Evolutionary conservation across 495 filamentous ascomycete genomes (phyloP).

Genomic region (Podospora appendiculata): DNA sequence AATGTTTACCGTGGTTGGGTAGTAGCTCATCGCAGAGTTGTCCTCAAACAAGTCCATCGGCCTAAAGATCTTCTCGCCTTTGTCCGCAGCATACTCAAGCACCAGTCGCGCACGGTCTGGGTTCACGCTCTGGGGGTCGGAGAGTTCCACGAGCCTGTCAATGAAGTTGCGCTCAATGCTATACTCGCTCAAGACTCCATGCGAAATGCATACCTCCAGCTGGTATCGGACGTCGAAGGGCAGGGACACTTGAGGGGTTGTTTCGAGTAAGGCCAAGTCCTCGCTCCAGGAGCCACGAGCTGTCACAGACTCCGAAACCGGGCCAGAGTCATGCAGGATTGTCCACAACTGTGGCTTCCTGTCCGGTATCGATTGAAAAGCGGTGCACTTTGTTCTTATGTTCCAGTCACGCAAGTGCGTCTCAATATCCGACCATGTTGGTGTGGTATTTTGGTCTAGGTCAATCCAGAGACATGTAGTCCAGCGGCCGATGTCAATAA

Average conservation of each 20-base stretch:
- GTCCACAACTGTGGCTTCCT: slow-evolving; percentile 41
- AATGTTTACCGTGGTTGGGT: slow-evolving; percentile 43
- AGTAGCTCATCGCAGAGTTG: slow-evolving; percentile 35
- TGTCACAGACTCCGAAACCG: background rate
- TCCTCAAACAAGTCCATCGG: slow-evolving; percentile 69
- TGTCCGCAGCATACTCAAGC: slow-evolving; percentile 32
- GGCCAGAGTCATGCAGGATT: slow-evolving; percentile 38
- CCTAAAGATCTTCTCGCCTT: slow-evolving; percentile 52
- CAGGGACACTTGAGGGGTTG: slow-evolving; percentile 37
- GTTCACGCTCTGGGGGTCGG: slow-evolving; percentile 4
- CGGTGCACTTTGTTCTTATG: slow-evolving; percentile 35
- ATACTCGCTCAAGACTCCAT: slow-evolving; percentile 70
- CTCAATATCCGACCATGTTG: slow-evolving; percentile 36
- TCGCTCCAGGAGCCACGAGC: slow-evolving; percentile 7
- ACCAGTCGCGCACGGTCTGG: slow-evolving; percentile 26
- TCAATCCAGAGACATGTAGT: slow-evolving; percentile 52
- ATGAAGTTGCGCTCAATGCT: slow-evolving; percentile 62
- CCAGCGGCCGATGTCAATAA: slow-evolving; percentile 78
- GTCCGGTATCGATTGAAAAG: slow-evolving; percentile 20
- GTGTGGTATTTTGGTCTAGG: slow-evolving; percentile 27
- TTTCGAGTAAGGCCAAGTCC: slow-evolving; percentile 26
- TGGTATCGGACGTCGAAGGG: slow-evolving; percentile 77
- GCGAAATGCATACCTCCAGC: slow-evolving; percentile 84
- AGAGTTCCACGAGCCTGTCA: slow-evolving; percentile 45
- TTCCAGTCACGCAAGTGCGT: slow-evolving; percentile 68